phyloP scores from a whole-genome alignment of 1,139 yeast species.

The Candida buenavistaensis region DNA sequence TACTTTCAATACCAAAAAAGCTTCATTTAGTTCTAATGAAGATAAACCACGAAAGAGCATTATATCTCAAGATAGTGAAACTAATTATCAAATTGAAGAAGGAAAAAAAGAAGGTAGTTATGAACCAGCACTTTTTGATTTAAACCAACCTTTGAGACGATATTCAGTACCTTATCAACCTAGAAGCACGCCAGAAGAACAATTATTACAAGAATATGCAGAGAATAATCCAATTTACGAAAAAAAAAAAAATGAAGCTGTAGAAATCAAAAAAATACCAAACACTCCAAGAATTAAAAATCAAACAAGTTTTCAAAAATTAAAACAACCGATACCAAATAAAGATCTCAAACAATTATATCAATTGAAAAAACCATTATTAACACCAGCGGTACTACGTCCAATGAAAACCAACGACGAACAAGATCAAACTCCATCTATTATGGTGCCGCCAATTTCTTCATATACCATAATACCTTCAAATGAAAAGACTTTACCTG shows the following conservation, averaged over 20 bases:
- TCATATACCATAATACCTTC: constrained; percentile 7
- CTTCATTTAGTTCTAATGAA: constrained; percentile 8
- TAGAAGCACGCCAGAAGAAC: constrained; percentile 8
- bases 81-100: neutral
- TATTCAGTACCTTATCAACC: constrained; percentile 21
- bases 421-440: constrained; percentile 3
- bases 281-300: constrained; percentile 17
- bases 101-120: constrained; percentile 18
- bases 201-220: constrained; percentile 19
- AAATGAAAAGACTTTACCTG: neutral
- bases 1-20: constrained; percentile 18
- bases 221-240: constrained; percentile 20
- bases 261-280: neutral
- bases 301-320: constrained; percentile 13
- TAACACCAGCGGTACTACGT: constrained; percentile 45
- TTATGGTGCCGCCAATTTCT: constrained; percentile 1
- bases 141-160: constrained; percentile 36
- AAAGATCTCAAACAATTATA: constrained; percentile 27
- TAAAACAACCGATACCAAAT: constrained; percentile 13
- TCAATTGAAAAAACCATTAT: constrained; percentile 39
- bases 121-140: constrained; percentile 43
- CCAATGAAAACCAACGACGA: constrained; percentile 20
- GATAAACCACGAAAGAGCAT: constrained; percentile 1
- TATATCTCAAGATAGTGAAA: neutral
- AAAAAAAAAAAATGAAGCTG: constrained; percentile 8